Conservation (phyloP, 1,284 basidiomycete genomes). For the Salmacisia buchloeana region DNA sequence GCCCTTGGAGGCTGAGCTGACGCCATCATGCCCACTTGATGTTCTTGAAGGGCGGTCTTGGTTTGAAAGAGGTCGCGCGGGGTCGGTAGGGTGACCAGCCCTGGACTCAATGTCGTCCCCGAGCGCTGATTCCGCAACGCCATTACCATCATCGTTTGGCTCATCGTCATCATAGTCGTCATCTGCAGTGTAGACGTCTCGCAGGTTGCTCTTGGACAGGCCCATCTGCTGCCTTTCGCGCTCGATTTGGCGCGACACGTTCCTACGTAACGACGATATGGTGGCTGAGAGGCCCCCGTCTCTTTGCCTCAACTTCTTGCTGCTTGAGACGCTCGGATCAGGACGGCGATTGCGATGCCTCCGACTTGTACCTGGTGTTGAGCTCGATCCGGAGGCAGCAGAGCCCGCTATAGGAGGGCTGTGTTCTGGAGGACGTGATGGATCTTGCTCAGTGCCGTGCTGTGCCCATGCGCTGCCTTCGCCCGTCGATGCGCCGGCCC, state of each 20-base stretch:
- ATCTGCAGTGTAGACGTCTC: not conserved
- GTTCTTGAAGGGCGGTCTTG: no score
- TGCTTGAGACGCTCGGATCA: not conserved
- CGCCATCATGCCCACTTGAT: no score
- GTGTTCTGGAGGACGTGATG: no score
- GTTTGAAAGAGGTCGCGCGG: not conserved
- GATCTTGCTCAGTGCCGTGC: no score
- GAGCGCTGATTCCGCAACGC: constrained; percentile 17
- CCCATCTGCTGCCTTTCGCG: not conserved
- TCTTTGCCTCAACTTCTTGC: no score
- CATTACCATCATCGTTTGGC: constrained; percentile 21
- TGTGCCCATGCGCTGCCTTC: no score
- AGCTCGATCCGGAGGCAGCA: no score
- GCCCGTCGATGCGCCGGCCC: no score
- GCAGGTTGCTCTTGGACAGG: not conserved
- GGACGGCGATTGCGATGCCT: not conserved
- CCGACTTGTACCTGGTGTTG: not conserved
- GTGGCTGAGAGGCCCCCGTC: not conserved
- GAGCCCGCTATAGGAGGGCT: no score
- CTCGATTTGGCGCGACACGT: constrained; percentile 1
- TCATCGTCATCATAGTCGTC: constrained; percentile 15
- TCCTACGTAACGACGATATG: not conserved
- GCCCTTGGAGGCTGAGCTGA: not conserved
- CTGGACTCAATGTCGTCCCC: constrained; percentile 11
- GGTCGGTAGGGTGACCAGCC: not conserved